phyloP scores from a whole-genome alignment of 2,329 filamentous ascomycete species.

The Grosmannia huntii region DNA sequence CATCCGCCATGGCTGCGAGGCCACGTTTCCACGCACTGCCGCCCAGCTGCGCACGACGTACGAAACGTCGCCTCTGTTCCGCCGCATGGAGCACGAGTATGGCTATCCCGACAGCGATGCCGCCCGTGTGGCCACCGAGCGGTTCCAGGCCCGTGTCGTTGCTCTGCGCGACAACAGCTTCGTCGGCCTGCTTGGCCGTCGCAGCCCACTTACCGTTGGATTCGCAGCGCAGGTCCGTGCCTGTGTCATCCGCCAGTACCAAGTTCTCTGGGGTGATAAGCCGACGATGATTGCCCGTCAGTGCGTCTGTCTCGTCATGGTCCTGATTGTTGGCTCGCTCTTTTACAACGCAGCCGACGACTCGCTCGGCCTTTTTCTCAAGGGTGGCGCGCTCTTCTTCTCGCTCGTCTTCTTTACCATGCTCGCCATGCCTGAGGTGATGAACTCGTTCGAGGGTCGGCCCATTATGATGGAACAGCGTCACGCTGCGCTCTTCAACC shows the following conservation, averaged over 20 bases:
- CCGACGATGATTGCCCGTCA: constrained; percentile 65
- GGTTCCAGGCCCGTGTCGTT: constrained; percentile 32
- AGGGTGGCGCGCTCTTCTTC: constrained; percentile 36
- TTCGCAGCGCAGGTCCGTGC: constrained; percentile 58
- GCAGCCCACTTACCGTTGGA: constrained; percentile 37
- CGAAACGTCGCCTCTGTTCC: constrained; percentile 41
- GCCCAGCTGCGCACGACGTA: constrained; percentile 46
- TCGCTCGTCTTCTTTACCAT: constrained; percentile 40
- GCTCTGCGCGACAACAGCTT: constrained; percentile 43
- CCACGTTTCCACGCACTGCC: constrained; percentile 46
- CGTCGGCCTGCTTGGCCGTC: constrained; percentile 45
- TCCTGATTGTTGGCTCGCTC: constrained; percentile 62
- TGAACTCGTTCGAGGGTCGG: constrained; percentile 45
- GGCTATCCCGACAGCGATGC: constrained; percentile 38
- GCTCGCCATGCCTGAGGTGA: constrained; percentile 65
- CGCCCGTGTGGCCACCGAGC: constrained; percentile 34
- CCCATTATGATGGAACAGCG: constrained; percentile 43
- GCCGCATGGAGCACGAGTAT: constrained; percentile 41
- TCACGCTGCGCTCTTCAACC: constrained; percentile 37
- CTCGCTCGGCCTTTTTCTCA: constrained; percentile 50
- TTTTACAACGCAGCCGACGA: constrained; percentile 56
- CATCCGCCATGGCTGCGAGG: constrained; percentile 54
- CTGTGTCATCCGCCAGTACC: constrained; percentile 61
- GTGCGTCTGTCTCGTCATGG: constrained; percentile 63
- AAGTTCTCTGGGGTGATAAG: constrained; percentile 64